A percentile compares a stretch with the other conserved stretches of the same genome.
Evolutionary conservation across 441 rosid genomes (phyloP).

Genomic region (Euphorbia corollata): DNA sequence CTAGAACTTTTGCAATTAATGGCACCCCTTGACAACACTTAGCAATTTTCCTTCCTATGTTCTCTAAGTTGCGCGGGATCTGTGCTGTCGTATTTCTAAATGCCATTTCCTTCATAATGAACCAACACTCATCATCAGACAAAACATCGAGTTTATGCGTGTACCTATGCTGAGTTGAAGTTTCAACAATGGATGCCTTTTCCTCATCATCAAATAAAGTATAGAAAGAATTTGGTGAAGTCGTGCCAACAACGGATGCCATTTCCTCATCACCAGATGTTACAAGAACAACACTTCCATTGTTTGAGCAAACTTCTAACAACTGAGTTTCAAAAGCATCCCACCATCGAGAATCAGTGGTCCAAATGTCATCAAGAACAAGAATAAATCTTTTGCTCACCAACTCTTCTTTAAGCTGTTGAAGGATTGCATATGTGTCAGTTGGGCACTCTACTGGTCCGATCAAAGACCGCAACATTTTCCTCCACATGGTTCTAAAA

Average conservation of each 20-base stretch:
- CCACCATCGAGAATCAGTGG: not conserved
- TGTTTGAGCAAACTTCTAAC: not conserved
- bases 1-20: slow-evolving; percentile 23
- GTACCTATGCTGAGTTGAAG: not conserved
- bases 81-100: not conserved
- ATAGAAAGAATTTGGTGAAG: too few species aligned
- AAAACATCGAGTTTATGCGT: not conserved
- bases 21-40: slow-evolving; percentile 29
- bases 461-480: not conserved
- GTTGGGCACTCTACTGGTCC: not conserved
- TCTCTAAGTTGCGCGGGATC: not conserved
- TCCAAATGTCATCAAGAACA: slow-evolving; percentile 16
- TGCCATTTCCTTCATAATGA: slow-evolving; percentile 7
- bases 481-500: not conserved
- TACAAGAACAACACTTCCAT: not conserved
- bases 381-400: slow-evolving; percentile 18
- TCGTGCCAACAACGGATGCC: too few species aligned
- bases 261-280: not conserved
- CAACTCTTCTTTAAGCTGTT: slow-evolving; percentile 8
- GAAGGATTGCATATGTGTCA: slow-evolving; percentile 1
- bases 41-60: slow-evolving; percentile 19
- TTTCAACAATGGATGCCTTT: not conserved
- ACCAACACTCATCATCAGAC: slow-evolving; percentile 3
- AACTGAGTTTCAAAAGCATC: not conserved
- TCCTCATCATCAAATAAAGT: too few species aligned